Conservation (phyloP, 139 green algal genomes). For the Closterium sp. region DNA sequence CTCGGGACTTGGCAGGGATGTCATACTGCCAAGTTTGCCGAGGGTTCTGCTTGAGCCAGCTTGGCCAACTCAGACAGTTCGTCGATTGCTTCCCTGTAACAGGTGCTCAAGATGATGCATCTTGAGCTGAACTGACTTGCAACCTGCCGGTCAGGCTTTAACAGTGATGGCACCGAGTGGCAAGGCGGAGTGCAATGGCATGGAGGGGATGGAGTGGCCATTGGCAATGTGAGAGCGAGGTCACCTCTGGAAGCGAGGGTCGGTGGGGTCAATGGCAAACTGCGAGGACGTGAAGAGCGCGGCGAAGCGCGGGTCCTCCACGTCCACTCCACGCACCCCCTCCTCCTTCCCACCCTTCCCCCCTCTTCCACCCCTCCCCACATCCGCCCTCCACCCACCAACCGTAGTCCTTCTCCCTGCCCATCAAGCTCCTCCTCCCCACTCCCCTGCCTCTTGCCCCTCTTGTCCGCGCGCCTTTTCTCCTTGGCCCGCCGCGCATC, state of each 20-base stretch:
- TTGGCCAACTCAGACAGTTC: no score
- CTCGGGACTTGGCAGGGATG: no score
- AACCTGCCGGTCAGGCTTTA: no score
- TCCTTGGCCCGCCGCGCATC: slow-evolving; percentile 44
- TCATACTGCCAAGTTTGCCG: no score
- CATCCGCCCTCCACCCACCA: neutral
- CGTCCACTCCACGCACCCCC: slow-evolving; percentile 19
- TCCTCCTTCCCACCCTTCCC: slow-evolving; percentile 4
- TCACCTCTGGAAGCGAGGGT: slow-evolving; percentile 72
- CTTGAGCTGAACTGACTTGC: no score
- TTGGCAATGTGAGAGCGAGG: neutral
- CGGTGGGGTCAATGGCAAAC: slow-evolving; percentile 89
- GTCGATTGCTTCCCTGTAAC: no score
- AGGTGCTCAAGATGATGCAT: no score
- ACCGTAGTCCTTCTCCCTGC: neutral
- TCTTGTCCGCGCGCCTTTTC: slow-evolving; percentile 13
- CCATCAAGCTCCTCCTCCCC: slow-evolving; percentile 19
- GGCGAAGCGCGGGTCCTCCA: slow-evolving; percentile 74
- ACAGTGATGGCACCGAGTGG: neutral
- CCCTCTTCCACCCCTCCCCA: neutral
- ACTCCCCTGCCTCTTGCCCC: slow-evolving; percentile 11
- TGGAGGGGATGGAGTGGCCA: neutral
- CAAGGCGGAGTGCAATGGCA: neutral
- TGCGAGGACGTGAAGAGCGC: slow-evolving; percentile 64
- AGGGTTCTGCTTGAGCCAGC: no score